Conservation (phyloP, 2,329 filamentous ascomycete genomes). For the Phialophora macrospora region DNA sequence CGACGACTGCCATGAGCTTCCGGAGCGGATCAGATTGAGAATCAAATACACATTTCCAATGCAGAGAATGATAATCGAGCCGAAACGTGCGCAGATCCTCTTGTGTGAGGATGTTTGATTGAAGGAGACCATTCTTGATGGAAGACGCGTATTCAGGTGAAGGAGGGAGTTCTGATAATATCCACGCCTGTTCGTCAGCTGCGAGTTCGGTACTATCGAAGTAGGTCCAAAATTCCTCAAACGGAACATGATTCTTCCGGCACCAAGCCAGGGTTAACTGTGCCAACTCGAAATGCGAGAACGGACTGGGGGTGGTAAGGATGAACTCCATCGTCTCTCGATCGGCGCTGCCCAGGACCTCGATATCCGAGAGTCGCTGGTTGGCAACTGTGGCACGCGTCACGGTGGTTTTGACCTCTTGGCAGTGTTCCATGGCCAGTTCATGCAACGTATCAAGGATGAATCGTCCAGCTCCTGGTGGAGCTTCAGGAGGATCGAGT, state of each 20-base stretch:
- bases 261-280: slow-evolving; percentile 8
- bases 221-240: slow-evolving; percentile 15
- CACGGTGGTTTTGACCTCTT: not conserved
- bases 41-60: slow-evolving; percentile 16
- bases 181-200: slow-evolving; percentile 12
- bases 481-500: slow-evolving; percentile 3
- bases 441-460: slow-evolving; percentile 11
- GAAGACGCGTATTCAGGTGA: slow-evolving; percentile 6
- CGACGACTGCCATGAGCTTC: slow-evolving; percentile 5
- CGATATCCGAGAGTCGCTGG: not conserved
- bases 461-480: not conserved
- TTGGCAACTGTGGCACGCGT: not conserved
- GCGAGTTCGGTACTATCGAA: slow-evolving; percentile 1
- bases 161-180: slow-evolving; percentile 8
- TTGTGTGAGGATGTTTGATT: slow-evolving; percentile 1
- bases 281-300: slow-evolving; percentile 14
- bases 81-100: slow-evolving; percentile 10
- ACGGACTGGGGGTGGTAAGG: not conserved
- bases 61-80: slow-evolving; percentile 7
- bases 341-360: not conserved
- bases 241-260: slow-evolving; percentile 7
- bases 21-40: slow-evolving; percentile 8
- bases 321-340: slow-evolving; percentile 3
- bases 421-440: slow-evolving; percentile 5
- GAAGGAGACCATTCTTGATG: slow-evolving; percentile 13